phyloP scores from a whole-genome alignment of 306 rosid species.

The Lupinus albus region DNA sequence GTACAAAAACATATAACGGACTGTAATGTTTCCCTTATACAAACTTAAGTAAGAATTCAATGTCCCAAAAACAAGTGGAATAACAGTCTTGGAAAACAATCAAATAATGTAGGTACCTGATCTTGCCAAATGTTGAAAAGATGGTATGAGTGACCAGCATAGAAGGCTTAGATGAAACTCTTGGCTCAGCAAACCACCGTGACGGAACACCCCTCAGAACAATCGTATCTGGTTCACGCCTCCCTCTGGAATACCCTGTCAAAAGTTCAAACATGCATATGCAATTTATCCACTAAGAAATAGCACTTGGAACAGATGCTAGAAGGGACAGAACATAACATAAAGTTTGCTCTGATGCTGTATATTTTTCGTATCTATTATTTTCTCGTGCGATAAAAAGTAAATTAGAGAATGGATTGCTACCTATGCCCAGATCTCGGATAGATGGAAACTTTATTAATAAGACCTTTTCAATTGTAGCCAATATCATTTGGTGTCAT shows the following conservation, averaged over 20 bases:
- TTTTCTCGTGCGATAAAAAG: too few relatives aligned
- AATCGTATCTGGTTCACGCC: constrained; percentile 70
- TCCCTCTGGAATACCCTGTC: constrained; percentile 61
- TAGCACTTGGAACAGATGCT: too few relatives aligned
- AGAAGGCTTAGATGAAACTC: constrained; percentile 94
- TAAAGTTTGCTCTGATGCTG: too few relatives aligned
- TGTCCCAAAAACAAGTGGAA: constrained; percentile 1
- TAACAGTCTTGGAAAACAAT: neutral
- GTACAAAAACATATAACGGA: neutral
- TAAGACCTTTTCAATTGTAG: too few relatives aligned
- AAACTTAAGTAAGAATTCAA: neutral
- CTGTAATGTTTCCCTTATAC: neutral
- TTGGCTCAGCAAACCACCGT: constrained; percentile 91
- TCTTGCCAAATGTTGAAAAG: constrained; percentile 82
- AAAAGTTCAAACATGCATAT: neutral
- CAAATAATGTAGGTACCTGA: constrained; percentile 52
- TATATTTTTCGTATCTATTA: too few relatives aligned
- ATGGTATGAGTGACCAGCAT: constrained; percentile 92
- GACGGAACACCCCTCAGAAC: constrained; percentile 73
- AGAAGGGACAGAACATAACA: too few relatives aligned
- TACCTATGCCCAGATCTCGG: too few relatives aligned
- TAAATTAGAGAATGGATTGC: too few relatives aligned
- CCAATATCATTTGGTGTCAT: too few relatives aligned
- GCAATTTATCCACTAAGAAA: neutral
- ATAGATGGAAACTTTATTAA: too few relatives aligned